Evolutionary conservation across 257 asterid species (phyloP), one percentile per base, ranked within the genome.

Genomic region (Nicotiana tabacum): DNA sequence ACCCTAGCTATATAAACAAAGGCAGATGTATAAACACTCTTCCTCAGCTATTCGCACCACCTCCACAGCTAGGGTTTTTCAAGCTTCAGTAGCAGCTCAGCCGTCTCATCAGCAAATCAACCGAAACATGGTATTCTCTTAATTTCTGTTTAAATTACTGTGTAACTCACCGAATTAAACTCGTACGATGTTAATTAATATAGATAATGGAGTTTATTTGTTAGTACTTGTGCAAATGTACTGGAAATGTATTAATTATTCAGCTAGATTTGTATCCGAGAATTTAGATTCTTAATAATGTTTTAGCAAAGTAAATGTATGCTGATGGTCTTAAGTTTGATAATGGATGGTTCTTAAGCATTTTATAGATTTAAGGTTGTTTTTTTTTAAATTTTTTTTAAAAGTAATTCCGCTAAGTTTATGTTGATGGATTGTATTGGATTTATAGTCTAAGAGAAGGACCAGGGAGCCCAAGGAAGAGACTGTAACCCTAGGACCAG

Each of bases 391-490:
- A 6, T 3, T 1, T 16, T 8, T 35, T 21, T 2, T 16, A 6
- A 2, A 33, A 12, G 53, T 24, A 35, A 29, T 29, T 43, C 43
- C 15, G 37, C 27, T 5, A 37, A 35, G 64, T 16, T 64, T 21
- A 43, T 39, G 15, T n/a, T 64, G 72, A 39, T 80, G 64, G 43
- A 43, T 80, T 62, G 30, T 51, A 15, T 80, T 51, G 32, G 11
- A 10, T 81, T 9, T 70, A 76, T 56, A 95, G 98, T 95, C 97
- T 85, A 95, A 83, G 90, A 90, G 98, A 84, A 93, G 74, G 90
- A 83, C 88, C 29, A 90, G 95, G 80, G 98, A 95, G 88, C 97
- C 95, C 55, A 95, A 95, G 90, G 97, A 93, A 83, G 98, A 93
- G 15, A 93, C 87, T 55, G 92, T 93, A 51, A 93, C 95, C 7